A percentile compares a stretch with the other conserved stretches of the same genome.
These are phyloP conservation scores for Flammula alnicola DNA, from an alignment of 1,284 basidiomycete genomes.

Conservation along the genomic window DNA sequence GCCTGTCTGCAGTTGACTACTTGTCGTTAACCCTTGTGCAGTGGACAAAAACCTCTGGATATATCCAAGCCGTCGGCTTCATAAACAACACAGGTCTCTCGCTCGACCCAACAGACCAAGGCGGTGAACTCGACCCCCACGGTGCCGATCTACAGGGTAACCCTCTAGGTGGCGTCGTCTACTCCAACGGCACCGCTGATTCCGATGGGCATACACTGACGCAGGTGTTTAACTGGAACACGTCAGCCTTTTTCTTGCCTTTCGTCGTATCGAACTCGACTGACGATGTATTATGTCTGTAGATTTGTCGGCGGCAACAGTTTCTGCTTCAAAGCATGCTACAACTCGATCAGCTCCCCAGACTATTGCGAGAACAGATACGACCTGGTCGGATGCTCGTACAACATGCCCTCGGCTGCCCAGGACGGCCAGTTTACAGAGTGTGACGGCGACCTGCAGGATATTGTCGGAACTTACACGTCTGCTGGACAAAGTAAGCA, in stretches of 20 bases:
- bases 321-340: constrained; percentile 50
- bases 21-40: neutral
- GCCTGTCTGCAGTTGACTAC: neutral
- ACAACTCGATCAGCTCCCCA: constrained; percentile 46
- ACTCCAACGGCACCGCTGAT: constrained; percentile 21
- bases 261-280: neutral
- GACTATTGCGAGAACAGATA: constrained; percentile 53
- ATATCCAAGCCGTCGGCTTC: constrained; percentile 23
- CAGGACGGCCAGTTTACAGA: constrained; percentile 47
- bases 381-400: constrained; percentile 59
- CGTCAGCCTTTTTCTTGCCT: constrained; percentile 4
- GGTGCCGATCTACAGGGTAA: constrained; percentile 24
- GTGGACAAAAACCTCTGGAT: constrained; percentile 21
- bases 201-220: constrained; percentile 19
- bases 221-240: constrained; percentile 24
- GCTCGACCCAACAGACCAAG: constrained; percentile 14
- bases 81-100: constrained; percentile 19
- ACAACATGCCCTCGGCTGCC: constrained; percentile 56
- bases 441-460: constrained; percentile 57
- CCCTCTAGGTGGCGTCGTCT: constrained; percentile 24
- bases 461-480: constrained; percentile 52
- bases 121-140: constrained; percentile 25
- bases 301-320: constrained; percentile 49
- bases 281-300: neutral
- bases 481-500: constrained; percentile 15